Base-by-base conservation (phyloP, 441 rosid species). In the Erodium texanum region DNA sequence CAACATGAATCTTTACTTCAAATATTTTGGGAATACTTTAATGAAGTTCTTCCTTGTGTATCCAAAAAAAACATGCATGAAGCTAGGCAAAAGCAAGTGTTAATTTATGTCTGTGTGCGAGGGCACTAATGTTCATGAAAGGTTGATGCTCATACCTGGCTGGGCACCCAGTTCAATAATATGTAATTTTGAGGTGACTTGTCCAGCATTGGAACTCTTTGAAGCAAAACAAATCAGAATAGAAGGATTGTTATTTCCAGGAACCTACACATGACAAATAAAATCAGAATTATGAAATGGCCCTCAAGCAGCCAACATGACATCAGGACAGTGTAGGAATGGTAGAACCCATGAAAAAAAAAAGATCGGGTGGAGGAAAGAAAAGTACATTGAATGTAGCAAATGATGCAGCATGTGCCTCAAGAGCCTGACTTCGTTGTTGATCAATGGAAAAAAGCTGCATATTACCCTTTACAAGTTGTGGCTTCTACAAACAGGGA, bases 391-490 rank as follows among this genome's bases (percentile, higher is more conserved):
- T 95, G 68, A 87, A 86, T 75, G 86, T 85, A 9, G 97, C 91
- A 79, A 92, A 95, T 43, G 98, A 82, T 10, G 99, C 99, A 75
- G 99, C 96, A 86, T 95, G 99, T 56, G 99, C 99, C 80, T 95
- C 99, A 71, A 95, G 97, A 64, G 97, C 98, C 81, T 95, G 99
- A 83, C 99, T 95, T 58, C 97, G 93, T 82, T 95, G 99, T 82
- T 95, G 98, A 66, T 92, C 96, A 68, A 94, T 82, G 20, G 99
- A 94, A 79, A 87, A 94, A 76, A 94, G 97, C 77, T 94, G 99
- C 99, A 94, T 90, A 74, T 89, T 92, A 73, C 98, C 99, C 82
- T 90, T 94, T 24, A 94, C 99, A 73, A 94, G 75, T 82, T 92
- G 97, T 71, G 87, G 88, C 84, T 89, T 85, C 99, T 93, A 74